Evolutionary conservation across 202 grass and related monocot species (phyloP).

Genomic region (Carex arenaria): DNA sequence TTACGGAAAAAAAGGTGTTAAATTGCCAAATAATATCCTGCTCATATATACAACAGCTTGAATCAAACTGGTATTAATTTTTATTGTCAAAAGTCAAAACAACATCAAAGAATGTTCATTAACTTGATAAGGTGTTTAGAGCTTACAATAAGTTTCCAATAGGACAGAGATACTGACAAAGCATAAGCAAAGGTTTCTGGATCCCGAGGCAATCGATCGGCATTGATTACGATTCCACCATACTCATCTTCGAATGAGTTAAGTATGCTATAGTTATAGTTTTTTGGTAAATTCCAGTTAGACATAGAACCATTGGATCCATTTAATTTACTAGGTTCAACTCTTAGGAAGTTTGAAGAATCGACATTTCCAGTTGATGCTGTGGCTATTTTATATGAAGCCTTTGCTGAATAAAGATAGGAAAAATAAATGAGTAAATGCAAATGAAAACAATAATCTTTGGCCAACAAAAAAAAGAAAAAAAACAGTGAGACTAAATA

Average conservation of each 20-base stretch:
- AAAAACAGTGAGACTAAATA: background rate
- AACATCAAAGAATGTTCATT: background rate
- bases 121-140: background rate
- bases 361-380: conserved; percentile 19
- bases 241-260: conserved; percentile 75
- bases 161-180: conserved; percentile 59
- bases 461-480: background rate
- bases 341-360: conserved; percentile 8
- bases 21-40: background rate
- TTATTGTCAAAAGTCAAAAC: background rate
- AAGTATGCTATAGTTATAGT: conserved; percentile 52
- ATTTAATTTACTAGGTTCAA: conserved; percentile 26
- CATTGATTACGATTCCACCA: conserved; percentile 69
- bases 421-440: background rate
- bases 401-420: conserved; percentile 18
- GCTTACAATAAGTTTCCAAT: conserved; percentile 68
- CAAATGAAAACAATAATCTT: background rate
- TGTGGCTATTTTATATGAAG: conserved; percentile 23
- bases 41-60: background rate
- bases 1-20: background rate
- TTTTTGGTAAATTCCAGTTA: conserved; percentile 19
- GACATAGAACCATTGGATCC: conserved; percentile 12
- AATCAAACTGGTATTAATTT: background rate
- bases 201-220: conserved; percentile 50
- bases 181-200: conserved; percentile 43